Evolutionary conservation across 495 filamentous ascomycete species (phyloP).

Genomic region (Parathielavia hyrcaniae): DNA sequence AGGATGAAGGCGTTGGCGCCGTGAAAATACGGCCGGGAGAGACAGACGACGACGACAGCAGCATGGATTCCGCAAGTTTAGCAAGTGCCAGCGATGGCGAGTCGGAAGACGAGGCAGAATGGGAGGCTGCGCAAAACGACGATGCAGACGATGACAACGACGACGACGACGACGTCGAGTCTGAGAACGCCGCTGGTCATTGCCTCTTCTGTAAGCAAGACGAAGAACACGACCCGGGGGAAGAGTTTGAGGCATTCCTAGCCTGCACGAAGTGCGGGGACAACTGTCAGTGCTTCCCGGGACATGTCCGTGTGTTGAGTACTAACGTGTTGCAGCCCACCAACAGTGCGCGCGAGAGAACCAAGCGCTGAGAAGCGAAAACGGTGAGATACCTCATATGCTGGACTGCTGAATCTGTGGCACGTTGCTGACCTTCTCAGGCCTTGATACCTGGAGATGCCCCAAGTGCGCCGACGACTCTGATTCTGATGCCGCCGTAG

Average conservation of each 20-base stretch:
- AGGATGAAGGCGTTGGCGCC: slow-evolving; percentile 63
- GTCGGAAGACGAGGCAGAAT: slow-evolving; percentile 38
- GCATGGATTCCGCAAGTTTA: slow-evolving; percentile 20
- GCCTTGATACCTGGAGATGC: slow-evolving; percentile 69
- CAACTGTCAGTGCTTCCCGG: slow-evolving; percentile 61
- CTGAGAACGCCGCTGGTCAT: slow-evolving; percentile 57
- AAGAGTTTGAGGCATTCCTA: slow-evolving; percentile 82
- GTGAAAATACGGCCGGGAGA: slow-evolving; percentile 62
- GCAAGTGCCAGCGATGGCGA: slow-evolving; percentile 35
- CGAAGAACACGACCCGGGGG: slow-evolving; percentile 78
- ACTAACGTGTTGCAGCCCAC: slow-evolving; percentile 63
- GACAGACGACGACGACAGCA: slow-evolving; percentile 40
- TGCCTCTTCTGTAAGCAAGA: slow-evolving; percentile 71
- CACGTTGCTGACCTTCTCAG: slow-evolving; percentile 39
- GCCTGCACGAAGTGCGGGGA: slow-evolving; percentile 76
- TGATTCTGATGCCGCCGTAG: slow-evolving; percentile 36
- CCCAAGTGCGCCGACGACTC: slow-evolving; percentile 64
- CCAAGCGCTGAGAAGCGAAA: slow-evolving; percentile 53
- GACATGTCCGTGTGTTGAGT: slow-evolving; percentile 23
- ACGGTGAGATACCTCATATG: slow-evolving; percentile 27
- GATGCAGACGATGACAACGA: slow-evolving; percentile 63
- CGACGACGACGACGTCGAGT: slow-evolving; percentile 59
- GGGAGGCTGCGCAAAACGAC: slow-evolving; percentile 61
- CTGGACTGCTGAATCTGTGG: neutral
- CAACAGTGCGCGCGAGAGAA: slow-evolving; percentile 84